Evolutionary conservation across 148 eudicot species (phyloP).

Genomic region (Polygonum maritimum): DNA sequence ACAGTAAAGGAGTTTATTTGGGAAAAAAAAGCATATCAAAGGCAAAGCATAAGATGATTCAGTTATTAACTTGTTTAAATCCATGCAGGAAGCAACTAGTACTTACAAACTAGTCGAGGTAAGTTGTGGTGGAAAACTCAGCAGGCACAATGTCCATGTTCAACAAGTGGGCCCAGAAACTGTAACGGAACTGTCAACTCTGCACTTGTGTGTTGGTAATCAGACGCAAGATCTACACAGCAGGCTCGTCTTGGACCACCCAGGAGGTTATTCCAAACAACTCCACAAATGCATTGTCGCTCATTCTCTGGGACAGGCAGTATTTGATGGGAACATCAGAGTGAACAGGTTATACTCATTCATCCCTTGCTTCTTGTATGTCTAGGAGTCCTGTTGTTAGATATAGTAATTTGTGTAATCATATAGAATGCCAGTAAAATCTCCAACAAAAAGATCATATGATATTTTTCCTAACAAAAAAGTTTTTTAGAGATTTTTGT

Average conservation of each 20-base stretch:
- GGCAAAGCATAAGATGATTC: background rate
- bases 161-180: conserved; percentile 93
- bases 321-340: conserved; percentile 84
- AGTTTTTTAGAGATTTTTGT: background rate
- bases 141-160: conserved; percentile 88
- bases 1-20: too few species aligned
- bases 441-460: background rate
- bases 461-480: background rate
- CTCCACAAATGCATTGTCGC: conserved; percentile 97
- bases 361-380: background rate
- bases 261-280: conserved; percentile 70
- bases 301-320: conserved; percentile 80
- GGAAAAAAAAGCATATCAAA: background rate
- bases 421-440: background rate
- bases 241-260: conserved; percentile 70
- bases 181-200: conserved; percentile 67
- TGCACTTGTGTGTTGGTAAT: conserved; percentile 56
- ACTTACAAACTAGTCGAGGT: conserved; percentile 78
- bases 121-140: conserved; percentile 84
- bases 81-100: conserved; percentile 61
- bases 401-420: background rate
- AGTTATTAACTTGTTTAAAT: background rate
- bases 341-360: conserved; percentile 60
- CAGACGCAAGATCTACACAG: conserved; percentile 94
- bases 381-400: background rate